These are phyloP conservation scores for Akebia trifoliata DNA, from an alignment of 164 flowering plant species.

Conservation along the genomic window DNA sequence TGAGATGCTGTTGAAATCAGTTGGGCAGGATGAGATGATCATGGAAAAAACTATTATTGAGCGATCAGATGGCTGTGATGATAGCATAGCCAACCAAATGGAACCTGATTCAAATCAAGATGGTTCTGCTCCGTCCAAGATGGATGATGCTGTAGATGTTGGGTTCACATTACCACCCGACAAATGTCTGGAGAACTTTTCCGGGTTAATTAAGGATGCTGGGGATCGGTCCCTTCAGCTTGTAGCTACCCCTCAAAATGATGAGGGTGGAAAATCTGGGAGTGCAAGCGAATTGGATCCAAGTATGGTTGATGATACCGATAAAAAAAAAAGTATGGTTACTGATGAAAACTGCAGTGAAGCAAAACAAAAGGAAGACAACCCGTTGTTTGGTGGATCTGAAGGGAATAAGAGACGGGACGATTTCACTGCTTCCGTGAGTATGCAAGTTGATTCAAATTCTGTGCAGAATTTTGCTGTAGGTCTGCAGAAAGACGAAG, in stretches of 20 bases:
- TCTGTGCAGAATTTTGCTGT: conserved; percentile 8
- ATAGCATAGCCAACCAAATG: conserved; percentile 37
- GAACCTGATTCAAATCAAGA: conserved; percentile 33
- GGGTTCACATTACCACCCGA: too few relatives aligned
- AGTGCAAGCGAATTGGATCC: conserved; percentile 16
- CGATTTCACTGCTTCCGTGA: too few relatives aligned
- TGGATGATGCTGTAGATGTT: too few relatives aligned
- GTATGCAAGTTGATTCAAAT: conserved; percentile 17
- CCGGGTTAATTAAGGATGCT: conserved; percentile 19
- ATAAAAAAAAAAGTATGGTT: too few relatives aligned
- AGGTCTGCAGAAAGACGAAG: conserved; percentile 6
- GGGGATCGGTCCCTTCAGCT: conserved; percentile 11
- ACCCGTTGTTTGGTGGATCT: conserved; percentile 12
- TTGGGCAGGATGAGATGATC: conserved; percentile 82
- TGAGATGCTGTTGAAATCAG: conserved; percentile 91
- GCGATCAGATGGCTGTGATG: too few relatives aligned
- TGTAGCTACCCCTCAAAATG: conserved; percentile 19
- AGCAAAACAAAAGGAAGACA: conserved; percentile 13
- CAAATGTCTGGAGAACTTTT: conserved; percentile 19
- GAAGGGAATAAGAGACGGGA: too few relatives aligned
- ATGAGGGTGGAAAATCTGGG: conserved; percentile 23
- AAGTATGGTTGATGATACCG: too few relatives aligned
- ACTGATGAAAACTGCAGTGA: conserved; percentile 14
- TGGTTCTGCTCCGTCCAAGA: conserved; percentile 21
- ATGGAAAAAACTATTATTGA: conserved; percentile 35